phyloP scores from a whole-genome alignment of 768 basidiomycete genomes.

The Trametes cubensis region DNA sequence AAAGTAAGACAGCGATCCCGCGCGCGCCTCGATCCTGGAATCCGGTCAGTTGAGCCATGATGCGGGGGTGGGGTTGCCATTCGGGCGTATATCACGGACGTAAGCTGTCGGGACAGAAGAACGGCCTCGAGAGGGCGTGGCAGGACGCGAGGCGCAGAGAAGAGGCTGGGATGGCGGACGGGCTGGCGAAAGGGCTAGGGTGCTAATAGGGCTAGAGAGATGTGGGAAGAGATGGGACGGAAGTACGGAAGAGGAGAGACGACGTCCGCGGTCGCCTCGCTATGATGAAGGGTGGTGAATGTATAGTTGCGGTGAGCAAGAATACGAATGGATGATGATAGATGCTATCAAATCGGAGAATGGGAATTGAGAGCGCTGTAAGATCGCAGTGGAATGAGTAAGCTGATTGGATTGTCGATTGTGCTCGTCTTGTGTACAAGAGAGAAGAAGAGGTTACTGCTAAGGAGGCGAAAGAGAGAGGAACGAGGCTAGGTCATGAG shows the following conservation, averaged over 20 bases:
- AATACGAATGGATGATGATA: too few species aligned
- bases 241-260: neutral
- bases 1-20: neutral
- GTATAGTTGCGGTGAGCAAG: neutral
- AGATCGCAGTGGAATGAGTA: neutral
- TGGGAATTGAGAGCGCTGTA: neutral
- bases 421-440: too few species aligned
- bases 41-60: neutral
- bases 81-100: conserved; percentile 1
- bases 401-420: neutral
- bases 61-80: conserved; percentile 17
- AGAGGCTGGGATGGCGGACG: neutral
- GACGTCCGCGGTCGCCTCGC: conserved; percentile 2
- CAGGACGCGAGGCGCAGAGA: conserved; percentile 1
- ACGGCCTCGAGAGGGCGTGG: neutral
- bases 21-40: too few species aligned
- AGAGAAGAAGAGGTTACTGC: too few species aligned
- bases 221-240: neutral
- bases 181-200: neutral
- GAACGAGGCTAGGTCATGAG: conserved; percentile 13
- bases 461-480: too few species aligned
- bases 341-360: too few species aligned
- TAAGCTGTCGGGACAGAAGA: neutral
- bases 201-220: neutral
- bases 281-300: neutral